Evolutionary conservation across 2,329 filamentous ascomycete genomes (phyloP).

Genomic region (Lithohypha guttulata): DNA sequence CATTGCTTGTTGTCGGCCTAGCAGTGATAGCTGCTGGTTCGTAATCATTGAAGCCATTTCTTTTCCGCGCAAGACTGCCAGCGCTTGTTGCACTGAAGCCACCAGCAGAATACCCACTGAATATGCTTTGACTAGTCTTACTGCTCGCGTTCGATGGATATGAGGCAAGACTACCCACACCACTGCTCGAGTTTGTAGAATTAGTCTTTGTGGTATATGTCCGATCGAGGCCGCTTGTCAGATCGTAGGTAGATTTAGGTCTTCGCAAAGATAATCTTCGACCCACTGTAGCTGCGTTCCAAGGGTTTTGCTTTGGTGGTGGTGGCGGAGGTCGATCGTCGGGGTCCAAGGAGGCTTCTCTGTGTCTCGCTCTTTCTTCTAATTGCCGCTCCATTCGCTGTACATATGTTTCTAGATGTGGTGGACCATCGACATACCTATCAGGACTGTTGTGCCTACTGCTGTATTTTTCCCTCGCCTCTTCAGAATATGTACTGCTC

Average conservation of each 20-base stretch:
- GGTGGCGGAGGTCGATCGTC: conserved; percentile 47
- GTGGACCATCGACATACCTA: conserved; percentile 47
- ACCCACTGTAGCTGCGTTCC: conserved; percentile 28
- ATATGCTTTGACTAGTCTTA: conserved; percentile 72
- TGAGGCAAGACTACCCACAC: conserved; percentile 56
- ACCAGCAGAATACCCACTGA: conserved; percentile 86
- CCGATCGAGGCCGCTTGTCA: conserved; percentile 60
- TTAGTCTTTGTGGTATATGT: conserved; percentile 84
- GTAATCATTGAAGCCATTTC: conserved; percentile 23
- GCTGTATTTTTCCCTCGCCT: conserved; percentile 50
- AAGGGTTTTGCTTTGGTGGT: conserved; percentile 46
- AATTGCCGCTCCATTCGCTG: conserved; percentile 83
- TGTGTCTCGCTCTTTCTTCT: conserved; percentile 46
- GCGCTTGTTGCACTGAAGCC: conserved; percentile 92
- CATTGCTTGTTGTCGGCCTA: conserved; percentile 36
- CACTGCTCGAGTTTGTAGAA: conserved; percentile 65
- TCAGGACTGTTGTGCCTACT: conserved; percentile 38
- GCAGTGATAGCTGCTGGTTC: conserved; percentile 18
- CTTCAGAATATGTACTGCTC: conserved; percentile 33
- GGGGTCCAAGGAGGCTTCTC: conserved; percentile 37
- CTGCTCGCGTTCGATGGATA: conserved; percentile 59
- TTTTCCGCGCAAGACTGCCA: conserved; percentile 74
- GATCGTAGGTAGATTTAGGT: conserved; percentile 55
- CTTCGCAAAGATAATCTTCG: conserved; percentile 29
- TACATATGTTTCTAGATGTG: conserved; percentile 75